Percentiles rank a stretch among this genome's conserved stretches.
These are phyloP conservation scores for Phytophthora sp. DNA, from an alignment of 352 stramenopile species.

Conservation along the genomic window DNA sequence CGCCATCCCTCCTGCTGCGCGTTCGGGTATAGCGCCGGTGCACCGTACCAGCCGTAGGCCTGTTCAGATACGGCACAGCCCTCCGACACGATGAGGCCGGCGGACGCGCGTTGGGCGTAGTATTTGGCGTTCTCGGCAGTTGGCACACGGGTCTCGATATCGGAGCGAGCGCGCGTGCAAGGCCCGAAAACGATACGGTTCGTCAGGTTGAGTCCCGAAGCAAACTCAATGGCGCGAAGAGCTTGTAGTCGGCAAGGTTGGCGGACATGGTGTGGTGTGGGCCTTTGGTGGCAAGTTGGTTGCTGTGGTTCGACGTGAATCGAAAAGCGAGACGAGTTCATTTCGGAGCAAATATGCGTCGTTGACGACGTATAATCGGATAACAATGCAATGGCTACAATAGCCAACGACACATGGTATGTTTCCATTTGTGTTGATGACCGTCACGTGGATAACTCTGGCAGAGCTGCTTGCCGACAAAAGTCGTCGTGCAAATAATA, in stretches of 20 bases:
- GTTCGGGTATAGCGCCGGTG: conserved; percentile 53
- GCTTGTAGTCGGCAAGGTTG: conserved; percentile 40
- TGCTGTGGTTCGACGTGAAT: no score
- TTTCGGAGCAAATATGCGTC: no score
- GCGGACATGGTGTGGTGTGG: no score
- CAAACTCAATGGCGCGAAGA: conserved; percentile 47
- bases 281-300: no score
- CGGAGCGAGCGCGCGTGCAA: conserved; percentile 41
- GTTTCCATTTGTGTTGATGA: no score
- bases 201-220: conserved; percentile 38
- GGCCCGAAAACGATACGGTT: conserved; percentile 58
- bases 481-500: no score
- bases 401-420: no score
- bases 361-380: no score
- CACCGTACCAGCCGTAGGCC: conserved; percentile 39
- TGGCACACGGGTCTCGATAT: conserved; percentile 34
- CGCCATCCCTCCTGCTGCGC: conserved; percentile 32
- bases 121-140: conserved; percentile 44
- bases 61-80: conserved; percentile 34
- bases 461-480: no score
- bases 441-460: no score
- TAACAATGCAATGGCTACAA: no score
- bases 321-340: no score
- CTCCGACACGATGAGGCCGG: conserved; percentile 38
- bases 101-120: conserved; percentile 27